These are phyloP conservation scores for Myxozyma neglecta DNA, from an alignment of 805 yeast genomes.

Conservation along the genomic window DNA sequence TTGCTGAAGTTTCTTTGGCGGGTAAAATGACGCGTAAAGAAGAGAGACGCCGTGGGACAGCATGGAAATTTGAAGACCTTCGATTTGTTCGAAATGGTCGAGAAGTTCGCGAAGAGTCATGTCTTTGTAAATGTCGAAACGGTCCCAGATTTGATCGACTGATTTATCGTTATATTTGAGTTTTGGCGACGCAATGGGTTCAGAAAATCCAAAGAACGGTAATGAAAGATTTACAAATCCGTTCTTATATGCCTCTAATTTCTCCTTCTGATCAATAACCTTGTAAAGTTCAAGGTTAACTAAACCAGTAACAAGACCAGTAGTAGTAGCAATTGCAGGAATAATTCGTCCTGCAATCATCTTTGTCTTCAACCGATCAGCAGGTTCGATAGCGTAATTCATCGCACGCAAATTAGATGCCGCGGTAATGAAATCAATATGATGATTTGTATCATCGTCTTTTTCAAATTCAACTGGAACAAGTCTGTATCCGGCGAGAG, in stretches of 20 bases:
- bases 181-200: constrained; percentile 85
- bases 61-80: constrained; percentile 88
- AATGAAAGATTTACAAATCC: constrained; percentile 90
- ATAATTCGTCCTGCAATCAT: constrained; percentile 97
- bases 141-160: constrained; percentile 92
- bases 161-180: constrained; percentile 74
- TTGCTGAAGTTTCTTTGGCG: constrained; percentile 84
- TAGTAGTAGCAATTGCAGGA: constrained; percentile 98
- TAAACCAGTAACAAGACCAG: constrained; percentile 95
- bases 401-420: constrained; percentile 95
- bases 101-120: constrained; percentile 71
- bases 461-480: constrained; percentile 94
- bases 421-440: constrained; percentile 92
- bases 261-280: constrained; percentile 69
- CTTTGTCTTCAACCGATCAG: constrained; percentile 86
- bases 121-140: constrained; percentile 70
- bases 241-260: constrained; percentile 81
- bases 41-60: constrained; percentile 86
- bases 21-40: constrained; percentile 89
- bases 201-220: constrained; percentile 96
- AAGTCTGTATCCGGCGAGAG: constrained; percentile 84
- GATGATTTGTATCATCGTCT: constrained; percentile 96
- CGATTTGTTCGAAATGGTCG: constrained; percentile 72
- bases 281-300: constrained; percentile 90
- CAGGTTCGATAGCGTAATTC: constrained; percentile 55